Conservation (phyloP, 192 early-diverging fungal genomes). For the Coemansia nantahalensis region DNA sequence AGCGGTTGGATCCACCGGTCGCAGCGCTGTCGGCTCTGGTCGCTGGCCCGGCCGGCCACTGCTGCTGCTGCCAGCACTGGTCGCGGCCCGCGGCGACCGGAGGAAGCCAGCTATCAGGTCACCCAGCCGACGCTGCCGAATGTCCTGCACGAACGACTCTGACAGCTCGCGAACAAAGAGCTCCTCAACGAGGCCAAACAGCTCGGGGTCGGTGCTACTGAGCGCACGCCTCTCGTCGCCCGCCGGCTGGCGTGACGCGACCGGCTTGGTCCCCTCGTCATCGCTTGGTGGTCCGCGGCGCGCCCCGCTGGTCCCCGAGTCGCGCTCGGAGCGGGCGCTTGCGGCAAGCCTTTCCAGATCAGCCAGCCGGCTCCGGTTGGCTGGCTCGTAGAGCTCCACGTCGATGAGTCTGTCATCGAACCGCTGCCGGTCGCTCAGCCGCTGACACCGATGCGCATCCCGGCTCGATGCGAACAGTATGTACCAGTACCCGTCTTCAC, state of each 20-base stretch:
- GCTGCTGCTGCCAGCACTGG: not conserved
- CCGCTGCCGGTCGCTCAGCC: constrained; percentile 35
- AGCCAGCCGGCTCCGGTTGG: constrained; percentile 5
- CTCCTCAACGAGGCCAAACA: constrained; percentile 26
- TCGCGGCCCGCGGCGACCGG: not conserved
- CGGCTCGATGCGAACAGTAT: constrained; percentile 40
- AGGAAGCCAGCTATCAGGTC: constrained; percentile 19
- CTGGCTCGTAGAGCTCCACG: constrained; percentile 44
- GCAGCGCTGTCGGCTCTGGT: not conserved
- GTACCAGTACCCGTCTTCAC: constrained; percentile 47
- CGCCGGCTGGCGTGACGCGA: not conserved
- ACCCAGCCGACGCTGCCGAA: constrained; percentile 25
- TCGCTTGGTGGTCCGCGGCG: not conserved
- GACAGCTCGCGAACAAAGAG: constrained; percentile 46
- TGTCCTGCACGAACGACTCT: constrained; percentile 30
- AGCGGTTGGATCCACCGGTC: constrained; percentile 25
- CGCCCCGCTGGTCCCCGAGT: not conserved
- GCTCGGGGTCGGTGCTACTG: constrained; percentile 17
- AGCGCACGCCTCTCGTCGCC: constrained; percentile 26
- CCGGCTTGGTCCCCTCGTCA: not conserved
- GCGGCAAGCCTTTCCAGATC: constrained; percentile 18
- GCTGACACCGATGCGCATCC: constrained; percentile 51
- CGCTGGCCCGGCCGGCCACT: not conserved
- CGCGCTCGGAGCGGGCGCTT: not conserved
- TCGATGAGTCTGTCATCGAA: constrained; percentile 39